These are phyloP conservation scores for Cunninghamia lanceolata DNA, from an alignment of 75 land plant species.

Conservation along the genomic window DNA sequence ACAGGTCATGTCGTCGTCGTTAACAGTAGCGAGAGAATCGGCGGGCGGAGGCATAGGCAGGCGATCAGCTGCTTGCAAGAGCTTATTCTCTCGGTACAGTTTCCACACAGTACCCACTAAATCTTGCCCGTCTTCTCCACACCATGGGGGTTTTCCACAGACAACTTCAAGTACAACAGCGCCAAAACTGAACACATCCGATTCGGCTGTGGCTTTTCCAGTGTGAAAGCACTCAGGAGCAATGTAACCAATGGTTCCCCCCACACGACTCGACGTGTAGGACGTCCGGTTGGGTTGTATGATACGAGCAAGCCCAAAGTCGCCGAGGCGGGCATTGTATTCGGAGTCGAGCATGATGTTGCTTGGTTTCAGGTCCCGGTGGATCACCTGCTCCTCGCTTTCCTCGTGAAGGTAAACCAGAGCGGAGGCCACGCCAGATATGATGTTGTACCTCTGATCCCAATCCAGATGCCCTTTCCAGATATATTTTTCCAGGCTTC, in stretches of 20 bases:
- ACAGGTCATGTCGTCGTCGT: background rate
- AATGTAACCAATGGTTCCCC: too few relatives aligned
- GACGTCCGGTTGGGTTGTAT: too few relatives aligned
- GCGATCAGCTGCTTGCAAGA: constrained; percentile 45
- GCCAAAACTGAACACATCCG: too few relatives aligned
- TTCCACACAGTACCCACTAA: constrained; percentile 65
- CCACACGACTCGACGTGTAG: too few relatives aligned
- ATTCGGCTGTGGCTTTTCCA: too few relatives aligned
- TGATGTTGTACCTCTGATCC: constrained; percentile 28
- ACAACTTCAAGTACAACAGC: too few relatives aligned
- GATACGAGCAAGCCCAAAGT: background rate
- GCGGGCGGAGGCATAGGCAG: constrained; percentile 11
- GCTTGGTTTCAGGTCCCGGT: constrained; percentile 9
- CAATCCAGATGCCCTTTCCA: constrained; percentile 6
- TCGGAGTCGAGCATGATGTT: constrained; percentile 1
- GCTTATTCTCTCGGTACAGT: constrained; percentile 29
- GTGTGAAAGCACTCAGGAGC: too few relatives aligned
- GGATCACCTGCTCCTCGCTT: constrained; percentile 29
- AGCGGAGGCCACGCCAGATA: constrained; percentile 26
- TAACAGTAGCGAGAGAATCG: background rate
- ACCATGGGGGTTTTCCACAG: too few relatives aligned
- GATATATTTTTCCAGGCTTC: constrained; percentile 29
- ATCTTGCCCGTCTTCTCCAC: too few relatives aligned
- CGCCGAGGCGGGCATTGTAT: background rate
- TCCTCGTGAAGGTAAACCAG: constrained; percentile 40